These are phyloP conservation scores for Naematelia aurantialba DNA, from an alignment of 768 basidiomycete species.

Conservation along the genomic window DNA sequence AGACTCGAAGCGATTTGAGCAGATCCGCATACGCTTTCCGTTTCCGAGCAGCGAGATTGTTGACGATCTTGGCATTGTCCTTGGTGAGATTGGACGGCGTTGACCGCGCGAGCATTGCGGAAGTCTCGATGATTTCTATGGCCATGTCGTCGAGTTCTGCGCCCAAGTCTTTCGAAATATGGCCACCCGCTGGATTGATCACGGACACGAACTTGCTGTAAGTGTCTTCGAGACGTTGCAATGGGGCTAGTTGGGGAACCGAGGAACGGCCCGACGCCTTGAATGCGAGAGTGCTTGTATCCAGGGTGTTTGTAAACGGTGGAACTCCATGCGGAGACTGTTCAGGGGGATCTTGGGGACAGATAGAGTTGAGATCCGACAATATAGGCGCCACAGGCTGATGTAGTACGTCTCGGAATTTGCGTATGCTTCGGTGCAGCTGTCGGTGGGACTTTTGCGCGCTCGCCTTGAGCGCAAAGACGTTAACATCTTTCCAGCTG, in stretches of 20 bases:
- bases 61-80: constrained; percentile 57
- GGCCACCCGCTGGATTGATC: constrained; percentile 34
- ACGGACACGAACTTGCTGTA: constrained; percentile 53
- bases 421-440: constrained; percentile 81
- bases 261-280: constrained; percentile 1
- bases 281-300: neutral
- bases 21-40: constrained; percentile 86
- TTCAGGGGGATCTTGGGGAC: constrained; percentile 18
- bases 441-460: constrained; percentile 86
- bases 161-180: constrained; percentile 4
- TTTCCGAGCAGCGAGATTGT: constrained; percentile 74
- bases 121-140: constrained; percentile 56
- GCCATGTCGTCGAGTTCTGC: constrained; percentile 59
- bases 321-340: neutral
- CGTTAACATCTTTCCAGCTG: constrained; percentile 97
- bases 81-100: constrained; percentile 54
- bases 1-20: constrained; percentile 76
- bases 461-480: constrained; percentile 85
- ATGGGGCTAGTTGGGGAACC: neutral
- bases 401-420: constrained; percentile 83
- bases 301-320: neutral
- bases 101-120: constrained; percentile 49
- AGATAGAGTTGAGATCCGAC: constrained; percentile 18
- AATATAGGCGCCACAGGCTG: constrained; percentile 57
- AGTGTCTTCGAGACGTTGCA: constrained; percentile 51